Evolutionary conservation across 2,329 filamentous ascomycete genomes (phyloP).

Genomic region (Lojkania enalia): DNA sequence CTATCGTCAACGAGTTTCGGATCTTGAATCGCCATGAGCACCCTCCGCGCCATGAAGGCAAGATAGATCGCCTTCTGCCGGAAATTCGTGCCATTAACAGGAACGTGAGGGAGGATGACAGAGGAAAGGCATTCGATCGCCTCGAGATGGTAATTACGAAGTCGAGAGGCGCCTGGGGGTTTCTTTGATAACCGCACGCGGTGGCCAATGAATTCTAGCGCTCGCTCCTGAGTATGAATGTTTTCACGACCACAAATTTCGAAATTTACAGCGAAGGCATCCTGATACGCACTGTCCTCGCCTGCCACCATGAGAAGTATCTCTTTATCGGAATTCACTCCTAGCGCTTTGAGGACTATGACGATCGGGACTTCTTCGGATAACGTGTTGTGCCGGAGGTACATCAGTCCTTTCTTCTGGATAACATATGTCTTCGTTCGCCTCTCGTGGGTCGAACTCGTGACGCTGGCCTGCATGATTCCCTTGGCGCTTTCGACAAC

Average conservation of each 20-base stretch:
- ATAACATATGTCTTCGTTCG: slow-evolving; percentile 98
- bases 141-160: slow-evolving; percentile 82
- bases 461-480: slow-evolving; percentile 92
- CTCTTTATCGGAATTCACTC: slow-evolving; percentile 91
- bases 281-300: slow-evolving; percentile 84
- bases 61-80: slow-evolving; percentile 96
- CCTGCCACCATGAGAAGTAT: slow-evolving; percentile 91
- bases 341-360: slow-evolving; percentile 89
- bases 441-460: slow-evolving; percentile 87
- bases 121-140: slow-evolving; percentile 90
- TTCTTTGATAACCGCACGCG: slow-evolving; percentile 77
- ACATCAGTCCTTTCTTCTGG: slow-evolving; percentile 89
- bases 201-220: slow-evolving; percentile 85
- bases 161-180: slow-evolving; percentile 56
- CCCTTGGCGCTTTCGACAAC: slow-evolving; percentile 97
- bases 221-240: slow-evolving; percentile 92
- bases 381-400: slow-evolving; percentile 88
- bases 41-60: slow-evolving; percentile 94
- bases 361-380: slow-evolving; percentile 94
- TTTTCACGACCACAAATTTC: slow-evolving; percentile 84
- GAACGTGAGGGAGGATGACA: slow-evolving; percentile 92
- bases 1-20: slow-evolving; percentile 89
- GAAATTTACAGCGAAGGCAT: slow-evolving; percentile 93
- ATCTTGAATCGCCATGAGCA: slow-evolving; percentile 91
- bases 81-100: slow-evolving; percentile 89